A percentile compares a stretch with the other conserved stretches of the same genome.
Conservation (phyloP, 305 asterid genomes). For the Plantago coronopus region DNA sequence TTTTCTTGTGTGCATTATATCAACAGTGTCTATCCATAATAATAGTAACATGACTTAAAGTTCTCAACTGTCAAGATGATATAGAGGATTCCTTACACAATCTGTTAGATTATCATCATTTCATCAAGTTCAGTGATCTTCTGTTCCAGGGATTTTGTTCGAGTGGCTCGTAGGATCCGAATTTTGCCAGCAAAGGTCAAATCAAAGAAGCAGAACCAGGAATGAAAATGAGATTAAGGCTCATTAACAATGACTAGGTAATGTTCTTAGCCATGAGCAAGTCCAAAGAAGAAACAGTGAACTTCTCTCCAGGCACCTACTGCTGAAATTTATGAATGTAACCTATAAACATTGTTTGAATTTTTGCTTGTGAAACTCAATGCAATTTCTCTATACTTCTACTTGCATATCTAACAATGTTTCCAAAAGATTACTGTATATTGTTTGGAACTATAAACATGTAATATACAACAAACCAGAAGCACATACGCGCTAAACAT, state of each 20-base stretch:
- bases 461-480: too few species aligned
- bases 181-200: slow-evolving; percentile 60
- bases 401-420: too few species aligned
- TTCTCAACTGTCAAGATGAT: neutral
- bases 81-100: neutral
- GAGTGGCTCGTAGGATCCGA: slow-evolving; percentile 74
- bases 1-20: neutral
- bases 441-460: too few species aligned
- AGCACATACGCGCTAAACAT: too few species aligned
- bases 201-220: slow-evolving; percentile 39
- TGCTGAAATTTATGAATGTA: neutral
- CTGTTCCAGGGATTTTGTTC: slow-evolving; percentile 63
- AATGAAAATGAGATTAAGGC: neutral
- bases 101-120: too few species aligned
- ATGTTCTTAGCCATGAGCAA: too few species aligned
- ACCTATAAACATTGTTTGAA: neutral
- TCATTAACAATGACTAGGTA: neutral
- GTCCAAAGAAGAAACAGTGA: too few species aligned
- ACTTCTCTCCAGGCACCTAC: neutral
- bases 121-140: neutral
- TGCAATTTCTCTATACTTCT: neutral
- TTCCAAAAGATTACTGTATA: too few species aligned
- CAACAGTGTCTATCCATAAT: too few species aligned
- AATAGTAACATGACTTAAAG: too few species aligned
- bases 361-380: neutral